Evolutionary conservation across 179 eudicot genomes (phyloP).

Genomic region (Silene noctiflora): DNA sequence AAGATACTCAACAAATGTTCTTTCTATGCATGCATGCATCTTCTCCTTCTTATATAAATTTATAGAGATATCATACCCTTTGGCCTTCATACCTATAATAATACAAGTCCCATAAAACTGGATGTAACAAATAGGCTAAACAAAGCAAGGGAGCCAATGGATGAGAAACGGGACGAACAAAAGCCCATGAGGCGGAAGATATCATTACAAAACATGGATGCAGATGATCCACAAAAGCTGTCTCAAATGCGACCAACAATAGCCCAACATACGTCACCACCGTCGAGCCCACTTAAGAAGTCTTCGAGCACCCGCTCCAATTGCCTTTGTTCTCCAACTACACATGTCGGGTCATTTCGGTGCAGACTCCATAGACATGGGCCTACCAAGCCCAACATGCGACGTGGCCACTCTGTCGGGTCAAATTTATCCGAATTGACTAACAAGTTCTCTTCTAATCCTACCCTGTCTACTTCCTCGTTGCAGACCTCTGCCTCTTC

Average conservation of each 20-base stretch:
- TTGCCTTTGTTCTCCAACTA: conserved; percentile 76
- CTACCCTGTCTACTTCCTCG: conserved; percentile 16
- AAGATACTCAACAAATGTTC: too few relatives aligned
- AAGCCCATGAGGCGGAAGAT: conserved; percentile 26
- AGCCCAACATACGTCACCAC: conserved; percentile 1
- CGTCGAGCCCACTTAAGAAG: conserved; percentile 26
- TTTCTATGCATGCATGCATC: too few relatives aligned
- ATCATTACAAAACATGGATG: conserved; percentile 18
- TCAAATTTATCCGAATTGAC: conserved; percentile 53
- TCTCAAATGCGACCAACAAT: background rate
- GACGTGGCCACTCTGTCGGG: conserved; percentile 59
- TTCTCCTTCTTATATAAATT: too few relatives aligned
- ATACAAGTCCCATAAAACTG: too few relatives aligned
- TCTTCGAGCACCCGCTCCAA: conserved; percentile 31
- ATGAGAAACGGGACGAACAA: conserved; percentile 20
- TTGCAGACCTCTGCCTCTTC: conserved; percentile 21
- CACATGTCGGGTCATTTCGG: conserved; percentile 70
- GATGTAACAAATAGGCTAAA: conserved; percentile 4
- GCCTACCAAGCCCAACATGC: conserved; percentile 27
- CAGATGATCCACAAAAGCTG: conserved; percentile 18
- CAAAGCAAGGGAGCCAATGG: conserved; percentile 18
- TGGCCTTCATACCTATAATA: too few relatives aligned
- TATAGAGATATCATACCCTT: too few relatives aligned
- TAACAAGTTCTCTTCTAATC: conserved; percentile 21
- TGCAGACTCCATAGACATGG: conserved; percentile 56